A percentile compares a stretch with the other conserved stretches of the same genome.
Evolutionary conservation across 2,329 filamentous ascomycete species (phyloP).

Genomic region (Fusarium nodosum): DNA sequence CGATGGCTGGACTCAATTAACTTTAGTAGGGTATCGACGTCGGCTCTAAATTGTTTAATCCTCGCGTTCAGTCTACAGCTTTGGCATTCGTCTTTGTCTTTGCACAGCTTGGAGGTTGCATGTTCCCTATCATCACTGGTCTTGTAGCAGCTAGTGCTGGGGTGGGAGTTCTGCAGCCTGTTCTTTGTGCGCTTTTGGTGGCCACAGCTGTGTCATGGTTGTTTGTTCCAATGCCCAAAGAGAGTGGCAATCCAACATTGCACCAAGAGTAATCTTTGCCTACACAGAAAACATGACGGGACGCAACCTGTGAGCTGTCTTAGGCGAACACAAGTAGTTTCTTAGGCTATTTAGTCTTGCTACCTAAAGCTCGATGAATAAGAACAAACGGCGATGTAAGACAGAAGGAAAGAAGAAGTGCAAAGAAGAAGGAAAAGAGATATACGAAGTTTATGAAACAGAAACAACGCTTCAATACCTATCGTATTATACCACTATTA

Average conservation of each 20-base stretch:
- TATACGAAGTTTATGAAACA: too few relatives aligned
- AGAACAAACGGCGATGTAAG: too few relatives aligned
- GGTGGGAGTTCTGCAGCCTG: constrained; percentile 65
- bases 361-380: not conserved
- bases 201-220: constrained; percentile 64
- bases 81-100: constrained; percentile 68
- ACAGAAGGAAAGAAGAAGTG: not conserved
- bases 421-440: not conserved
- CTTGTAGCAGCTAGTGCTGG: constrained; percentile 61
- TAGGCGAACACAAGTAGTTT: not conserved
- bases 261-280: constrained; percentile 51
- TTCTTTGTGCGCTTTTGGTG: constrained; percentile 62
- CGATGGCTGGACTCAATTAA: not conserved
- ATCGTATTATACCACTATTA: not conserved
- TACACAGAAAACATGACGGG: not conserved
- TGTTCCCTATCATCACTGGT: constrained; percentile 69
- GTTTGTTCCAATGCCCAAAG: constrained; percentile 57
- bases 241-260: constrained; percentile 49
- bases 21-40: constrained; percentile 64
- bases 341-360: not conserved
- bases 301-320: not conserved
- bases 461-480: not conserved
- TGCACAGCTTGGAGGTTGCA: constrained; percentile 66
- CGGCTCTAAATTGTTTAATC: constrained; percentile 64
- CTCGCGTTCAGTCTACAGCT: constrained; percentile 54